phyloP scores from a whole-genome alignment of 2,329 filamentous ascomycete genomes.

The Parasarocladium wereldwijsianum region DNA sequence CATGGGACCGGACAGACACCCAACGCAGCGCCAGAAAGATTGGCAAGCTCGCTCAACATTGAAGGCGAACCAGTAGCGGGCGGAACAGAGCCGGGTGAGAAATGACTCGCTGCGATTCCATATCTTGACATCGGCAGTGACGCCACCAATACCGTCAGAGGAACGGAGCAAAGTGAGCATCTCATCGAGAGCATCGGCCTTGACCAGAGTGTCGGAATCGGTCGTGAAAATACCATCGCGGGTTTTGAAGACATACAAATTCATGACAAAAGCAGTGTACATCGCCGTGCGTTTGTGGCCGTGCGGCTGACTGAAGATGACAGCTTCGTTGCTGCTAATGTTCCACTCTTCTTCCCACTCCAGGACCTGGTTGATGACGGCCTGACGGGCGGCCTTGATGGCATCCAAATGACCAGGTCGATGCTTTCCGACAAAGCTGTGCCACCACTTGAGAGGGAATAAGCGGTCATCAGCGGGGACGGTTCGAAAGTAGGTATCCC shows the following conservation, averaged over 20 bases:
- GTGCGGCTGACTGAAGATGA: slow-evolving; percentile 4
- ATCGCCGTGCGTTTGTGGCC: slow-evolving; percentile 7
- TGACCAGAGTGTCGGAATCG: slow-evolving; percentile 6
- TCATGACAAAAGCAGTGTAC: slow-evolving; percentile 8
- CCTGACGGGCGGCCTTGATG: slow-evolving; percentile 3
- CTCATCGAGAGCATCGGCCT: slow-evolving; percentile 6
- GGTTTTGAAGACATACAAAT: slow-evolving; percentile 5
- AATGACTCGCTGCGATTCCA: slow-evolving; percentile 7
- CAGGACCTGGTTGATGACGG: slow-evolving; percentile 5
- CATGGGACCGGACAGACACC: slow-evolving; percentile 7
- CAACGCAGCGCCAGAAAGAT: slow-evolving; percentile 8
- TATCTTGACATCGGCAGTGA: slow-evolving; percentile 8
- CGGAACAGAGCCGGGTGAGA: slow-evolving; percentile 7
- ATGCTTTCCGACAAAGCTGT: slow-evolving; percentile 5
- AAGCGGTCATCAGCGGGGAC: slow-evolving; percentile 4
- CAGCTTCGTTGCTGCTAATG: slow-evolving; percentile 6
- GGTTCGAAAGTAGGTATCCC: slow-evolving; percentile 6
- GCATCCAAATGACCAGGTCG: slow-evolving; percentile 6
- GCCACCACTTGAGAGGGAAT: slow-evolving; percentile 5
- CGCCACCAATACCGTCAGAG: slow-evolving; percentile 5
- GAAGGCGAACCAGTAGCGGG: slow-evolving; percentile 8
- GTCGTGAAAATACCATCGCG: slow-evolving; percentile 7
- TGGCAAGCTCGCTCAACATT: slow-evolving; percentile 8
- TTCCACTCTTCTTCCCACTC: slow-evolving; percentile 7
- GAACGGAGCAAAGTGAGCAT: slow-evolving; percentile 7